phyloP scores from a whole-genome alignment of 169 alveolate genomes.

The Besnoitia besnoiti region DNA sequence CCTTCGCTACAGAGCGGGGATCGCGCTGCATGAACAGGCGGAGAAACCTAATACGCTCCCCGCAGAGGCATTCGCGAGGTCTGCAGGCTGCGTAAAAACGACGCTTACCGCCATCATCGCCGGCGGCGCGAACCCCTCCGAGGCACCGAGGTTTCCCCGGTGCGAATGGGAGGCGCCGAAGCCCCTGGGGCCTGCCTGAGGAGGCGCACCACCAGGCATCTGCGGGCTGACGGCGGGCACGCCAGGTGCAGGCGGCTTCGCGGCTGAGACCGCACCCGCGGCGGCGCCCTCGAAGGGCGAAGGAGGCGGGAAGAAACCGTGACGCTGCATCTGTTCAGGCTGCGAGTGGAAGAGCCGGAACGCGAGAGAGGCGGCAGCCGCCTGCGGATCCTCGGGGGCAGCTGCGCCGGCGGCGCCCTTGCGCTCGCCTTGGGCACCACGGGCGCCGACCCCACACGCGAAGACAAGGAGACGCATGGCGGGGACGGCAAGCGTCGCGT shows the following conservation, averaged over 20 bases:
- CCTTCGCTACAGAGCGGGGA: too few relatives aligned
- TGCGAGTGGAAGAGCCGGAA: constrained; percentile 24
- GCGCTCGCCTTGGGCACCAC: not conserved
- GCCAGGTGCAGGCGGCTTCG: not conserved
- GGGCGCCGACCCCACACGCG: not conserved
- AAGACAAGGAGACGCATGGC: constrained; percentile 23
- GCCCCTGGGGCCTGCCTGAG: not conserved
- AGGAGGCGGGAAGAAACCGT: not conserved
- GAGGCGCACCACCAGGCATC: not conserved
- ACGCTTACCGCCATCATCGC: not conserved
- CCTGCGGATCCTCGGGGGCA: not conserved
- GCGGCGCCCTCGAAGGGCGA: not conserved
- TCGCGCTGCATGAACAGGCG: too few relatives aligned
- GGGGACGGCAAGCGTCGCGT: not conserved
- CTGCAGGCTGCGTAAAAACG: too few relatives aligned
- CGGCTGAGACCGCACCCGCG: not conserved
- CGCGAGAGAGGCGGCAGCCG: not conserved
- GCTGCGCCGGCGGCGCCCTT: not conserved
- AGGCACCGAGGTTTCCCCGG: too few relatives aligned
- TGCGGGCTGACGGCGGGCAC: not conserved
- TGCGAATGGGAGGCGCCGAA: not conserved
- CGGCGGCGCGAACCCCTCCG: too few relatives aligned
- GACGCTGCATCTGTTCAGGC: constrained; percentile 5
- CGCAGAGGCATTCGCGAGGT: too few relatives aligned
- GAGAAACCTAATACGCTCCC: too few relatives aligned